Evolutionary conservation across 345 rosid genomes (phyloP).

Genomic region (Arabidopsis arenosa): DNA sequence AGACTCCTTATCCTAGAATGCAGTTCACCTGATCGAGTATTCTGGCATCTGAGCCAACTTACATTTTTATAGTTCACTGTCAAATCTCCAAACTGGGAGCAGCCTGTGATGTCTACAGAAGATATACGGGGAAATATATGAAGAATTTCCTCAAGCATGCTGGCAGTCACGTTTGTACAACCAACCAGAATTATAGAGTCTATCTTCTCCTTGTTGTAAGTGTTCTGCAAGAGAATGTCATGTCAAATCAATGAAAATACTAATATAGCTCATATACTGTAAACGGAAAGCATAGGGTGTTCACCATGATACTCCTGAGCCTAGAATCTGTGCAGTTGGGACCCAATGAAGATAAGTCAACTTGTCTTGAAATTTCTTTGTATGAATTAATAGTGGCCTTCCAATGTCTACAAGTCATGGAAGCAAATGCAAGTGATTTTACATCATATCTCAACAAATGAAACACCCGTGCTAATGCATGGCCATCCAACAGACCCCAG

Average conservation of each 20-base stretch:
- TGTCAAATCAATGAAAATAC: slow-evolving; percentile 29
- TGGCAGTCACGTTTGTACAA: slow-evolving; percentile 73
- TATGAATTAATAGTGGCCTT: slow-evolving; percentile 77
- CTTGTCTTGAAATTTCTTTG: slow-evolving; percentile 72
- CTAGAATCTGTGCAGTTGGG: slow-evolving; percentile 74
- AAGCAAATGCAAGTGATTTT: slow-evolving; percentile 75
- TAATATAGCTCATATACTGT: slow-evolving; percentile 8
- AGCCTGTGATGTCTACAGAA: slow-evolving; percentile 82
- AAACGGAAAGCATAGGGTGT: slow-evolving; percentile 37
- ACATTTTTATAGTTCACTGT: slow-evolving; percentile 58
- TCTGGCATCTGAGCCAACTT: slow-evolving; percentile 66
- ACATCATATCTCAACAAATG: slow-evolving; percentile 84
- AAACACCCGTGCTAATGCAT: slow-evolving; percentile 74
- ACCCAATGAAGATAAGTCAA: slow-evolving; percentile 80
- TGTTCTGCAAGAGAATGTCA: slow-evolving; percentile 69
- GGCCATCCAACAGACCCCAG: slow-evolving; percentile 90
- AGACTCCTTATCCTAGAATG: slow-evolving; percentile 67
- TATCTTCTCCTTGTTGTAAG: slow-evolving; percentile 74
- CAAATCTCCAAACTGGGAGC: slow-evolving; percentile 80
- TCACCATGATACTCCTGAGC: slow-evolving; percentile 72
- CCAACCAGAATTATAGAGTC: slow-evolving; percentile 75
- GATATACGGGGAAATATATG: slow-evolving; percentile 65
- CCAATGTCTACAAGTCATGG: slow-evolving; percentile 95
- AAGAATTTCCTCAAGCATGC: slow-evolving; percentile 70
- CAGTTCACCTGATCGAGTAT: slow-evolving; percentile 53